Conservation (phyloP, 1,139 yeast genomes). For the Hanseniaspora uvarum region DNA sequence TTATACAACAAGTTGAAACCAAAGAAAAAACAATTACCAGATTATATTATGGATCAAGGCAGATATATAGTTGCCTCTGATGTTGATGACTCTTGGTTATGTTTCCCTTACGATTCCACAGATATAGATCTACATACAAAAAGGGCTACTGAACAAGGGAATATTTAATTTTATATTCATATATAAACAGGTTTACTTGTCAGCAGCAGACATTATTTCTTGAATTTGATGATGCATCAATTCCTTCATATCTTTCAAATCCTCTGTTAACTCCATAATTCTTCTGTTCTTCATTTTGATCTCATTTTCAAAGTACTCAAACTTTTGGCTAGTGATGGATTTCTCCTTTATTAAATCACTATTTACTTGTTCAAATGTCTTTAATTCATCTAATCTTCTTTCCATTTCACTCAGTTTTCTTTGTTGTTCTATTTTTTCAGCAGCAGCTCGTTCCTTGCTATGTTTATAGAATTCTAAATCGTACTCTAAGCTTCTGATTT, state of each 20-base stretch:
- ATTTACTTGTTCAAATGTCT: conserved; percentile 33
- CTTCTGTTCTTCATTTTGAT: conserved; percentile 83
- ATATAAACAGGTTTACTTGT: conserved; percentile 21
- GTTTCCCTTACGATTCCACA: conserved; percentile 58
- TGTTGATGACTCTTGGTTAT: conserved; percentile 50
- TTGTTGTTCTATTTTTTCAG: conserved; percentile 58
- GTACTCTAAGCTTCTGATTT: conserved; percentile 66
- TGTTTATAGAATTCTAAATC: conserved; percentile 60
- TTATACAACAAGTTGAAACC: conserved; percentile 49
- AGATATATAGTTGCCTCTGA: conserved; percentile 45
- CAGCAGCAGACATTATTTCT: conserved; percentile 65
- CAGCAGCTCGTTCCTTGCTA: conserved; percentile 44
- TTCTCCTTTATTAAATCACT: conserved; percentile 35
- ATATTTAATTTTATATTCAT: conserved; percentile 24
- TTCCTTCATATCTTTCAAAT: conserved; percentile 77
- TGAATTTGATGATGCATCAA: conserved; percentile 74
- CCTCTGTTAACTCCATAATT: conserved; percentile 78
- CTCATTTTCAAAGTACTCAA: conserved; percentile 57
- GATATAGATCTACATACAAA: conserved; percentile 78
- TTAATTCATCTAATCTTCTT: conserved; percentile 44
- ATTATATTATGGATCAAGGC: conserved; percentile 38
- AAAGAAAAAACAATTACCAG: conserved; percentile 45
- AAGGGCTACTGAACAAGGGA: conserved; percentile 63
- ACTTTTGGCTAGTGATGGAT: conserved; percentile 35
- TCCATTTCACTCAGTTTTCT: conserved; percentile 52